These are phyloP conservation scores for Micractinium sp. DNA, from an alignment of 139 green algal species.

Conservation along the genomic window DNA sequence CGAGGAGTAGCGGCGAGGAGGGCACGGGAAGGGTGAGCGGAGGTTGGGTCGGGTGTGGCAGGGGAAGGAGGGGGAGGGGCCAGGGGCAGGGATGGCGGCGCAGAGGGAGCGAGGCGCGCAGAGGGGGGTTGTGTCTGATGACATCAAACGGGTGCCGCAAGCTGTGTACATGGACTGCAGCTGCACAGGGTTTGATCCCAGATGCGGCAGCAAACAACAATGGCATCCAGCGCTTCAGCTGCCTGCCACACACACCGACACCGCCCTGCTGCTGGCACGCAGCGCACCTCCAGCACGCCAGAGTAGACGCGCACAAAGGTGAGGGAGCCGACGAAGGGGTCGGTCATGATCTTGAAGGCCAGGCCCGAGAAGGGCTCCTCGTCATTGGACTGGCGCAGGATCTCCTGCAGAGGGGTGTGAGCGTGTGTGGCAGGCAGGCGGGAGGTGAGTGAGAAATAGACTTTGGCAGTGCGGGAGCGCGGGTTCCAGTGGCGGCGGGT, in stretches of 20 bases:
- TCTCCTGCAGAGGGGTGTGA: conserved; percentile 51
- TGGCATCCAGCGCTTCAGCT: no score
- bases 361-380: conserved; percentile 92
- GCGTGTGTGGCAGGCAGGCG: no score
- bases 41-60: neutral
- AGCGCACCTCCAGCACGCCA: conserved; percentile 59
- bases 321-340: conserved; percentile 95
- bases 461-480: no score
- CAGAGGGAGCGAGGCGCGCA: neutral
- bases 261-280: neutral
- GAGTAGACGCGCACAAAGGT: conserved; percentile 98
- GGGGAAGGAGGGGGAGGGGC: neutral
- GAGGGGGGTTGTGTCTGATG: no score
- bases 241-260: neutral
- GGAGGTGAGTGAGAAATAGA: no score
- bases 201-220: no score
- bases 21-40: neutral
- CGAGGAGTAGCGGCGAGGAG: neutral
- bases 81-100: no score
- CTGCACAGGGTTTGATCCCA: no score
- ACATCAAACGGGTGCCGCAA: no score
- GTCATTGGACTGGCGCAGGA: conserved; percentile 82
- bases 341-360: conserved; percentile 99
- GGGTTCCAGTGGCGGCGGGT: no score
- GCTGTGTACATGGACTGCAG: no score